Conservation (phyloP, 2,329 filamentous ascomycete species). For the Claviceps sp. region DNA sequence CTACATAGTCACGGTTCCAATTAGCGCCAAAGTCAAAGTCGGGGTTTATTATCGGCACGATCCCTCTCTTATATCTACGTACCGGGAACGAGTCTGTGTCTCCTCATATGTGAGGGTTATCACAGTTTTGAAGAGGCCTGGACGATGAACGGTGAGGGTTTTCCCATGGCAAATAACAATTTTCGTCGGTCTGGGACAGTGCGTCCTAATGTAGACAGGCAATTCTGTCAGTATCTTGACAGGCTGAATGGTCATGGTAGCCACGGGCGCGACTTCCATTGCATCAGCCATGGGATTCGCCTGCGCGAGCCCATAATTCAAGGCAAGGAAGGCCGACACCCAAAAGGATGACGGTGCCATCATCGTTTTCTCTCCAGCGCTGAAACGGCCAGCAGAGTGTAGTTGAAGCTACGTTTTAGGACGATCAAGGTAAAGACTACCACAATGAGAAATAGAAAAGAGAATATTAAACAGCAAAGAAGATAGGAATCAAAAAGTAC, state of each 20-base stretch:
- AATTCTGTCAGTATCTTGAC: conserved; percentile 1
- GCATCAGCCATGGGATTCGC: background rate
- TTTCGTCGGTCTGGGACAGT: background rate
- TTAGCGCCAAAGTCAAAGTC: background rate
- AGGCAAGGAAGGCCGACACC: conserved; percentile 1
- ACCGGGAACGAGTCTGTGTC: background rate
- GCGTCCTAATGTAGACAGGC: background rate
- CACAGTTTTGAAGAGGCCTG: background rate
- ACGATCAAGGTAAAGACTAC: no score
- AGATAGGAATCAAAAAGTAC: background rate
- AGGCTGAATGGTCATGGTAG: conserved; percentile 2
- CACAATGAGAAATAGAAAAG: background rate
- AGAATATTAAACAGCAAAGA: background rate
- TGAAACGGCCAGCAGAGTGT: background rate
- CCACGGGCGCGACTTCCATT: background rate
- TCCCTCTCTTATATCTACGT: background rate
- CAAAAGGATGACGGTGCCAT: background rate
- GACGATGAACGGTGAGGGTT: background rate
- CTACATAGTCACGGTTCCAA: background rate
- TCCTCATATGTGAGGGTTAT: conserved; percentile 3
- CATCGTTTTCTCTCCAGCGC: background rate
- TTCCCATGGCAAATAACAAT: conserved; percentile 1
- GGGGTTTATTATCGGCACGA: background rate
- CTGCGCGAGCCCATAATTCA: background rate
- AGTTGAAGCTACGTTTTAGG: background rate